Evolutionary conservation across 2,329 filamentous ascomycete genomes (phyloP), one percentile per base, ranked within the genome.

Genomic region (Microdochium paspali): DNA sequence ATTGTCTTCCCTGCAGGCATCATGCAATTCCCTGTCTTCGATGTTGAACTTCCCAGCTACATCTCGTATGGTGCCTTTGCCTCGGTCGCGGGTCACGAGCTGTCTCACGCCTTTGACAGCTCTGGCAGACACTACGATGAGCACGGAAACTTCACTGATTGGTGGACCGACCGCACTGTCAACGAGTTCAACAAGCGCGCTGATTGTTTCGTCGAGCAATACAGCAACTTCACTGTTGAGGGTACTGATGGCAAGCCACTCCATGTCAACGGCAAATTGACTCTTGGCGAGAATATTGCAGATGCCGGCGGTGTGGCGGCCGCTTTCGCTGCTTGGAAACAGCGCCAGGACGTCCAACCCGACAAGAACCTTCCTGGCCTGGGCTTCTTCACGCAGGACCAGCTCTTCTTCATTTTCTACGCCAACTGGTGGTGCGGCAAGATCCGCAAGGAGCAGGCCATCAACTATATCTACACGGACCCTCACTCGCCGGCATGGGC

Each of bases 381-480:
- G 9, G 70, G 76, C 25, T 59, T 70, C 47, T 82, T 82, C 53
- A 76, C 70, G 3, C 79, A 82, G 54, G 79, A 83, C 44, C 79
- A 83, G 54, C 62, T 83, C 3, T 84, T 84, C 67, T 83, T 82
- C 53, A 69, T 84, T 39, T 75, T 73, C 24, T 83, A 80, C 56
- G 72, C 67, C 7, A 80, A 76, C 48, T 77, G 72, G 64, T 87
- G 81, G 81, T 88, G 85, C 59, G 74, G 77, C 30, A 84, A 84
- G 67, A 73, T 66, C 2, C 73, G 77, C 6, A 74, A 77, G 50
- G 79, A 80, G 54, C 68, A 73, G 5, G 76, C 77, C 4, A 71
- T 82, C 28, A 68, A 72, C 47, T 65, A 71, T 1, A 76, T 86
- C 45, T 79, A 80, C 56, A 76, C 70, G 0, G 82, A 88, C 57